Evolutionary conservation across 129 eudicot species (phyloP).

Genomic region (Lonicera japonica): DNA sequence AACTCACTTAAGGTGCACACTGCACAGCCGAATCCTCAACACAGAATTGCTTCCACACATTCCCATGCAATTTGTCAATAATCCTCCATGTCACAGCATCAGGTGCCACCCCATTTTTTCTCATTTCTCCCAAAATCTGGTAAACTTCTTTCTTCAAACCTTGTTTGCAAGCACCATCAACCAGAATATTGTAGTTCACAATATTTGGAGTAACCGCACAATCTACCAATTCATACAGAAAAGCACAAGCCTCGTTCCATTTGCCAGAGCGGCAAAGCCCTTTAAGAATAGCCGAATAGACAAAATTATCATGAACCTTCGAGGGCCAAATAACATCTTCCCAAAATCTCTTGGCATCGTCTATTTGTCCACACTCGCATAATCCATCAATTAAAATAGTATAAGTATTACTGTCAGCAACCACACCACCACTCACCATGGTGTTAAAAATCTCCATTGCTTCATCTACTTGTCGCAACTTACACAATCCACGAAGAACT

Average conservation of each 20-base stretch:
- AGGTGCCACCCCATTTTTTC: slow-evolving; percentile 69
- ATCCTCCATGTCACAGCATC: slow-evolving; percentile 93
- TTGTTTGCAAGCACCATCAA: slow-evolving; percentile 60
- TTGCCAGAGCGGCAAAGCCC: slow-evolving; percentile 68
- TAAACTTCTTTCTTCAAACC: slow-evolving; percentile 79
- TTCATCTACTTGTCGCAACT: slow-evolving; percentile 37
- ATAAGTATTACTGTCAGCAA: slow-evolving; percentile 62
- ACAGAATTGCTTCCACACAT: slow-evolving; percentile 3
- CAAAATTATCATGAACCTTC: slow-evolving; percentile 65
- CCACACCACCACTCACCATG: slow-evolving; percentile 39
- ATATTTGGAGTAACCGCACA: slow-evolving; percentile 55
- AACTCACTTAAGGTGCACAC: no score
- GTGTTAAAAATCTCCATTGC: slow-evolving; percentile 49
- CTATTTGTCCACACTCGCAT: slow-evolving; percentile 40
- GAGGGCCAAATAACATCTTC: slow-evolving; percentile 79
- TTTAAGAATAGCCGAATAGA: slow-evolving; percentile 74
- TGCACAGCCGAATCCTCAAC: slow-evolving; percentile 10
- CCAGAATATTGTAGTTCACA: slow-evolving; percentile 69
- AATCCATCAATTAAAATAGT: slow-evolving; percentile 65
- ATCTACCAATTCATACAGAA: slow-evolving; percentile 78
- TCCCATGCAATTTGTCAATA: slow-evolving; percentile 58
- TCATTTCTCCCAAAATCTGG: slow-evolving; percentile 83
- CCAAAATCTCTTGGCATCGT: slow-evolving; percentile 84
- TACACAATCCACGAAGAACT: slow-evolving; percentile 66
- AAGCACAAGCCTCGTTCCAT: slow-evolving; percentile 70